phyloP scores from a whole-genome alignment of 2,329 filamentous ascomycete genomes.

The Paracoccidioides brasiliensis region DNA sequence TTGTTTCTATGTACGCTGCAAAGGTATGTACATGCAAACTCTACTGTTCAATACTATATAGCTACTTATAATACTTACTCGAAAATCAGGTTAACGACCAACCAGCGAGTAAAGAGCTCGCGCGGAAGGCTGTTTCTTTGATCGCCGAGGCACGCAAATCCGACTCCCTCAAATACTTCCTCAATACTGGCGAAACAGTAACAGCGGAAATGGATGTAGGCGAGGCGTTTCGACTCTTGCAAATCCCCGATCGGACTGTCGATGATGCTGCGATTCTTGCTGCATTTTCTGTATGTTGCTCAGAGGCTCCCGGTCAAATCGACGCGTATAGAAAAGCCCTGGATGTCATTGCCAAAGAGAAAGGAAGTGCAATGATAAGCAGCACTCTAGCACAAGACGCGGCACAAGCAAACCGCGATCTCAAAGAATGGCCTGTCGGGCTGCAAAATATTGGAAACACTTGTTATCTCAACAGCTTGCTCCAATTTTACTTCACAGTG shows the following conservation, averaged over 20 bases:
- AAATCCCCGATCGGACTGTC: slow-evolving; percentile 40
- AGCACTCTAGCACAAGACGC: slow-evolving; percentile 22
- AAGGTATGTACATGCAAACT: slow-evolving; percentile 32
- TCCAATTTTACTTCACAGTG: slow-evolving; percentile 91
- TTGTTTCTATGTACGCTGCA: slow-evolving; percentile 43
- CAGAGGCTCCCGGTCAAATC: slow-evolving; percentile 34
- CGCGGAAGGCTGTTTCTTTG: slow-evolving; percentile 42
- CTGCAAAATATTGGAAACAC: slow-evolving; percentile 93
- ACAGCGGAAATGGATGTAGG: slow-evolving; percentile 42
- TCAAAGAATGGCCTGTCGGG: slow-evolving; percentile 60
- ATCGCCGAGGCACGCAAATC: slow-evolving; percentile 49
- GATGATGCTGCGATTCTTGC: slow-evolving; percentile 39
- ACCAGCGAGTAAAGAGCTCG: slow-evolving; percentile 36
- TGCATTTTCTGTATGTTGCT: slow-evolving; percentile 35
- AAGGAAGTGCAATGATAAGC: slow-evolving; percentile 26
- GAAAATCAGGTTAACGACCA: slow-evolving; percentile 37
- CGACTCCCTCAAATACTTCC: slow-evolving; percentile 38
- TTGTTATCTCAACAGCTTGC: slow-evolving; percentile 90
- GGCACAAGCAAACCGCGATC: slow-evolving; percentile 20
- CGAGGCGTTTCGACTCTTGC: slow-evolving; percentile 40
- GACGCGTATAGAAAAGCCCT: slow-evolving; percentile 36
- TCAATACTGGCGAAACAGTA: slow-evolving; percentile 39
- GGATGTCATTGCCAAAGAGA: slow-evolving; percentile 33
- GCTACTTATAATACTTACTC: background rate
- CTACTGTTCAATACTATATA: background rate